A percentile compares a stretch with the other conserved stretches of the same genome.
phyloP scores from a whole-genome alignment of 2,329 filamentous ascomycete species.

The Huntiella decipiens region DNA sequence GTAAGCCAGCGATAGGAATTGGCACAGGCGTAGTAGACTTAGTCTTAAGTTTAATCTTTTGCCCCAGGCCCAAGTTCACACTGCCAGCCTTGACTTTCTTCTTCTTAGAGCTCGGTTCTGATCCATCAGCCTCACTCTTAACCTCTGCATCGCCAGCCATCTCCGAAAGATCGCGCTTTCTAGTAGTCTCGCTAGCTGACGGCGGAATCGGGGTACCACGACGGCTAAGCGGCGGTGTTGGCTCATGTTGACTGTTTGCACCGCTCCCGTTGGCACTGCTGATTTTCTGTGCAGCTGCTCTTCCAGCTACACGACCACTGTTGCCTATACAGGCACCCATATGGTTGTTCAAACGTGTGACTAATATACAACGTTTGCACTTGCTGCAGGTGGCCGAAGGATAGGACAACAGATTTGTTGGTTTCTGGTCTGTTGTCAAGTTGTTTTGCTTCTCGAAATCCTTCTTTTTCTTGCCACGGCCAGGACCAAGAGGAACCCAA shows the following conservation, averaged over 20 bases:
- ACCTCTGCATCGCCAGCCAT: conserved; percentile 23
- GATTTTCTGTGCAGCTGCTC: conserved; percentile 43
- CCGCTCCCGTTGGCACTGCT: conserved; percentile 31
- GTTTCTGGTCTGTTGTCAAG: conserved; percentile 32
- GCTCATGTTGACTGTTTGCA: conserved; percentile 30
- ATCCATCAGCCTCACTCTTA: background rate
- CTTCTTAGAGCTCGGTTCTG: conserved; percentile 30
- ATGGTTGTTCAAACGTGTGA: conserved; percentile 47
- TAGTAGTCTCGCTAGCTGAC: conserved; percentile 31
- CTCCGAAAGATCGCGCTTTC: conserved; percentile 37
- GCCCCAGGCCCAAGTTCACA: conserved; percentile 12
- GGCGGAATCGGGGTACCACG: conserved; percentile 41
- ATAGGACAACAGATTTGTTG: conserved; percentile 43
- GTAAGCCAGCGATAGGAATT: background rate
- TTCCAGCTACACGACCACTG: conserved; percentile 42
- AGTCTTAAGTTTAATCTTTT: conserved; percentile 34
- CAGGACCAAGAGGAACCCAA: conserved; percentile 52
- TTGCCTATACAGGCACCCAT: conserved; percentile 51
- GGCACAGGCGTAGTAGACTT: conserved; percentile 19
- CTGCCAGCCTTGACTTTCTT: conserved; percentile 32
- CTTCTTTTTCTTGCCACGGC: conserved; percentile 63
- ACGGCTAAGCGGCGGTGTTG: conserved; percentile 42
- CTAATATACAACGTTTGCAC: conserved; percentile 46
- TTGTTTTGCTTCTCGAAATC: conserved; percentile 45
- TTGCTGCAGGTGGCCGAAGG: conserved; percentile 49